These are phyloP conservation scores for Cryptococcus sp. DNA, from an alignment of 1,284 basidiomycete genomes.

Conservation along the genomic window DNA sequence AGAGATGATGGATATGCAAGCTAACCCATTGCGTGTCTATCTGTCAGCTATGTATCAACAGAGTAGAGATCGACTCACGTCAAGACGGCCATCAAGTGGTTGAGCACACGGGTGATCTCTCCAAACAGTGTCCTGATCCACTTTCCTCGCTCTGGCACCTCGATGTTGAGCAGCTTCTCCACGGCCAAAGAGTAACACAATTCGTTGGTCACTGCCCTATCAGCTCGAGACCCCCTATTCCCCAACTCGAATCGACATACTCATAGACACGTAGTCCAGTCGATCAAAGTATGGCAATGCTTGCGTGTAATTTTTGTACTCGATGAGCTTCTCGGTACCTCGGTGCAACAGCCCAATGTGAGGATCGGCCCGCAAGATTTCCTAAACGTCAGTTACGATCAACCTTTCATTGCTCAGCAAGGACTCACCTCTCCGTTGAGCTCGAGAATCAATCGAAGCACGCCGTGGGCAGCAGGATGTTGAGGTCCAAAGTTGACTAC, in stretches of 20 bases:
- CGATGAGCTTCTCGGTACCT: slow-evolving; percentile 97
- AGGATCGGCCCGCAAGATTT: slow-evolving; percentile 82
- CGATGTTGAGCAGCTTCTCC: slow-evolving; percentile 96
- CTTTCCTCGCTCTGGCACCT: slow-evolving; percentile 96
- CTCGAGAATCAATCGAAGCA: slow-evolving; percentile 94
- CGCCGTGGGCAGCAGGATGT: slow-evolving; percentile 97
- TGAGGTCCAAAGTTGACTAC: slow-evolving; percentile 93
- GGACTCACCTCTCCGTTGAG: slow-evolving; percentile 76
- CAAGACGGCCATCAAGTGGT: slow-evolving; percentile 97
- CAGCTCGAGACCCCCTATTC: neutral
- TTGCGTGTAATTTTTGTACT: slow-evolving; percentile 98
- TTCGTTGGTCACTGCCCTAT: slow-evolving; percentile 76
- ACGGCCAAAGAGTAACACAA: slow-evolving; percentile 95
- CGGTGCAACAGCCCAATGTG: slow-evolving; percentile 95
- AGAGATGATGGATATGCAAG: neutral
- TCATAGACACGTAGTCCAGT: slow-evolving; percentile 99
- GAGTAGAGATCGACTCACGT: slow-evolving; percentile 48
- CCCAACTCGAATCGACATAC: slow-evolving; percentile 50
- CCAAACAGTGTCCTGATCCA: slow-evolving; percentile 98
- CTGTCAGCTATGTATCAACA: neutral
- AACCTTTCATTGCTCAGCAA: neutral
- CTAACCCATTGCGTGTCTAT: slow-evolving; percentile 22
- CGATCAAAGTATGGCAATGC: slow-evolving; percentile 99
- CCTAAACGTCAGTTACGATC: slow-evolving; percentile 38
- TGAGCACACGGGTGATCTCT: slow-evolving; percentile 92